These are phyloP conservation scores for Arthrobotrys sphaeroides DNA, from an alignment of 2,329 filamentous ascomycete genomes.

Conservation along the genomic window DNA sequence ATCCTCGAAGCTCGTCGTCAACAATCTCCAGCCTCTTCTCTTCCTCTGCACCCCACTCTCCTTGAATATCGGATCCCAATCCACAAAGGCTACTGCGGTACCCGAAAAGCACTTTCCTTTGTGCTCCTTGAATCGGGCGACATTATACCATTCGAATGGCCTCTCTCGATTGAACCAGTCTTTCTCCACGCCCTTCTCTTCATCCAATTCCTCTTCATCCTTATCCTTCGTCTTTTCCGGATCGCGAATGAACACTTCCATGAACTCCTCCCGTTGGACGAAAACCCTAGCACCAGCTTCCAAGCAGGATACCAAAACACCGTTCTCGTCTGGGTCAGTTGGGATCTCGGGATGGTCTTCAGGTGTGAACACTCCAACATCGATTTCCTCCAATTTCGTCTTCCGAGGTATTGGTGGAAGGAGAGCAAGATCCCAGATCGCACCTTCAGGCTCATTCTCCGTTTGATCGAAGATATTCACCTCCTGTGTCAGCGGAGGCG, in stretches of 20 bases:
- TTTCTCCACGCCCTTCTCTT: conserved; percentile 54
- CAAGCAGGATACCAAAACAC: conserved; percentile 48
- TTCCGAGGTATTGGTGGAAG: conserved; percentile 50
- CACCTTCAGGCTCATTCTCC: conserved; percentile 51
- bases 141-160: conserved; percentile 56
- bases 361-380: conserved; percentile 53
- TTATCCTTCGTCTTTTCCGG: conserved; percentile 44
- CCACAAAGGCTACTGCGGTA: conserved; percentile 49
- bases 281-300: conserved; percentile 53
- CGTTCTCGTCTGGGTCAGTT: conserved; percentile 51
- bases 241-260: conserved; percentile 54
- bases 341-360: conserved; percentile 40
- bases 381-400: conserved; percentile 44
- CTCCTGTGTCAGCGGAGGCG: conserved; percentile 47
- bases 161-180: conserved; percentile 55
- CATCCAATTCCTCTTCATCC: conserved; percentile 40
- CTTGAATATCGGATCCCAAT: conserved; percentile 55
- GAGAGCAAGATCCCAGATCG: conserved; percentile 52
- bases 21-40: conserved; percentile 53
- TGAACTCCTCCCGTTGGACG: conserved; percentile 55
- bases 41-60: conserved; percentile 51
- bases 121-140: conserved; percentile 54
- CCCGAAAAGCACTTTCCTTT: conserved; percentile 48
- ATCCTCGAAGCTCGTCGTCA: conserved; percentile 52
- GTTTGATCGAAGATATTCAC: conserved; percentile 49